Base-by-base conservation (phyloP, 2,329 filamentous ascomycete species). In the Eutypa lata region DNA sequence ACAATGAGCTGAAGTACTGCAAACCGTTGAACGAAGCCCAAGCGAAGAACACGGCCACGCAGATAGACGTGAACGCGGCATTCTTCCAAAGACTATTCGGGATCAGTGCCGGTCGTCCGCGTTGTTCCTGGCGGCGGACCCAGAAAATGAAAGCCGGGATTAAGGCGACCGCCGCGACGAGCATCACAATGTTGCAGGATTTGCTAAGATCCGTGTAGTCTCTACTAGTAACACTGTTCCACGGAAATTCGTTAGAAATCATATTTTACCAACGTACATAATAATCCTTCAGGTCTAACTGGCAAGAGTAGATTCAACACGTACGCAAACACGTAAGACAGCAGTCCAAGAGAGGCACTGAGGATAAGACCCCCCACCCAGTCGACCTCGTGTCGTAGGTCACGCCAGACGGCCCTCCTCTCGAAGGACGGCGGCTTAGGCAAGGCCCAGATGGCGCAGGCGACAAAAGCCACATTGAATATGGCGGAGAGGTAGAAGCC, bases 1-100 rank as follows among this genome's bases (percentile, higher is more conserved):
- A 80, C 1, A 81, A 66, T 44, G 73, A 75, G 7, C 70, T 69
- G 43, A 78, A 78, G n/a, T 74, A 71, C 54, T 80, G 74, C 37
- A 78, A 73, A 0, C 71, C 69, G 21, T 80, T 79, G 16, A 76
- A 57, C 0, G 73, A 74, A 0, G 73, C 77, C 65, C 71, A 77
- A 2, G 73, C 71, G 2, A 81, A 61, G 10, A 79, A 71, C 0
- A 81, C 73, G 1, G 74, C 74, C 1, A 80, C 60, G 54, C 83
- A 87, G 7, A 83, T 74, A 1, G 72, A 73, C 0, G 79, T 78
- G 56, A 86, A 87, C 2, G 77, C 68, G 0, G 68, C 64, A 28
- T 83, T 84, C 3, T 68, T 73, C 83, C 83, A 86, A 0, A 87
- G 66, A 0, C 73, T 75, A 56, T 86, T 86, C 0, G 83, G 83